These are phyloP conservation scores for Fusarium dlaminii DNA, from an alignment of 2,329 filamentous ascomycete species.

Conservation along the genomic window DNA sequence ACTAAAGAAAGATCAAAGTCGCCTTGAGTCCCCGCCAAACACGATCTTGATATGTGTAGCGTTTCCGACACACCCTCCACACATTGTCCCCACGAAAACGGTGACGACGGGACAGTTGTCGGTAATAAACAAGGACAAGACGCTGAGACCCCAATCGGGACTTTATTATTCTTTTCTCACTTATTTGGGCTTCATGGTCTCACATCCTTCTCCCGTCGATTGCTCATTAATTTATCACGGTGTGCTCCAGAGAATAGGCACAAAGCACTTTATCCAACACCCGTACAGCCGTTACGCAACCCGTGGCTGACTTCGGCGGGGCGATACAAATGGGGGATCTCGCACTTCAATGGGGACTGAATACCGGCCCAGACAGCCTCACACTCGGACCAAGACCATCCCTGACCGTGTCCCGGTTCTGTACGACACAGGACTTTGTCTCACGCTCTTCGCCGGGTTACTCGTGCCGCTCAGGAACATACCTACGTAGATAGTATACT, in stretches of 20 bases:
- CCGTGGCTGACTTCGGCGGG: slow-evolving; percentile 15
- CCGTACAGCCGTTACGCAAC: slow-evolving; percentile 19
- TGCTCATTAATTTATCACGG: background rate
- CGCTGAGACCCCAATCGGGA: slow-evolving; percentile 31
- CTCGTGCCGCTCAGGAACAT: background rate
- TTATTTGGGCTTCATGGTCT: background rate
- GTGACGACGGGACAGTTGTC: slow-evolving; percentile 27
- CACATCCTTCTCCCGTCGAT: background rate
- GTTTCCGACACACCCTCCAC: slow-evolving; percentile 28
- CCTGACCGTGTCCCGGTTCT: slow-evolving; percentile 16
- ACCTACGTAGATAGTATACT: background rate
- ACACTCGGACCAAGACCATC: background rate
- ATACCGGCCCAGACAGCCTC: slow-evolving; percentile 1
- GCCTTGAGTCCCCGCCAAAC: background rate
- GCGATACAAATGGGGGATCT: slow-evolving; percentile 26
- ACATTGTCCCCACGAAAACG: slow-evolving; percentile 37
- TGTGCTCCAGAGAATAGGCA: slow-evolving; percentile 16
- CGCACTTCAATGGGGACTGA: background rate
- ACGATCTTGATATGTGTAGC: slow-evolving; percentile 2
- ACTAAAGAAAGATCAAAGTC: background rate
- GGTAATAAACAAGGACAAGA: background rate
- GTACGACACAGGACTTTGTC: slow-evolving; percentile 13
- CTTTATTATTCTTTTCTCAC: slow-evolving; percentile 24
- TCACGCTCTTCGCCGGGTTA: slow-evolving; percentile 1
- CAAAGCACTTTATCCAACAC: slow-evolving; percentile 27